These are phyloP conservation scores for Penicillium lagena DNA, from an alignment of 495 filamentous ascomycete genomes.

Conservation along the genomic window DNA sequence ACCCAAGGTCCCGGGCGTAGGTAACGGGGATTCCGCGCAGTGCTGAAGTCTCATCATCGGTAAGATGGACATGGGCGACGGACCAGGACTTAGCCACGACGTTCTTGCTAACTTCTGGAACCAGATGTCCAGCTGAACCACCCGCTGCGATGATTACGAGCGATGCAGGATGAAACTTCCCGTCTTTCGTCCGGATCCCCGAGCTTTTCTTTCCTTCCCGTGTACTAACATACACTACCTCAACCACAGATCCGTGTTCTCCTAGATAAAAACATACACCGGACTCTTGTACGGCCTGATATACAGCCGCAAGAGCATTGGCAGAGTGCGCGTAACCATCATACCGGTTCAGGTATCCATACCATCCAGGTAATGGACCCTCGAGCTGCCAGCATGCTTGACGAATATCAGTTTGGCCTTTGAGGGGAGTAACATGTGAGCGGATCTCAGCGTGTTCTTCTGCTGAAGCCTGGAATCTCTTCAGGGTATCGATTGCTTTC, in stretches of 20 bases:
- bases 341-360: slow-evolving; percentile 48
- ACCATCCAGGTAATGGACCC: slow-evolving; percentile 44
- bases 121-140: slow-evolving; percentile 28
- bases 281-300: slow-evolving; percentile 15
- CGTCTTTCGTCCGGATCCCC: slow-evolving; percentile 30
- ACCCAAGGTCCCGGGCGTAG: slow-evolving; percentile 49
- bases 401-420: slow-evolving; percentile 27
- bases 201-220: slow-evolving; percentile 15
- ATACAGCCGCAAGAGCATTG: slow-evolving; percentile 30
- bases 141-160: slow-evolving; percentile 40
- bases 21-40: slow-evolving; percentile 50
- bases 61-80: slow-evolving; percentile 49
- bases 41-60: slow-evolving; percentile 38
- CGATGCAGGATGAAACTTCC: slow-evolving; percentile 26
- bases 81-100: slow-evolving; percentile 46
- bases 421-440: slow-evolving; percentile 27
- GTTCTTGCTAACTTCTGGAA: slow-evolving; percentile 33
- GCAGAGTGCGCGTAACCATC: slow-evolving; percentile 48
- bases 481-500: slow-evolving; percentile 39
- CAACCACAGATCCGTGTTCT: slow-evolving; percentile 13
- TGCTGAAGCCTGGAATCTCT: slow-evolving; percentile 38
- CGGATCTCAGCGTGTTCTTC: slow-evolving; percentile 25
- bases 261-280: slow-evolving; percentile 35
- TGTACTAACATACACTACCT: slow-evolving; percentile 20
- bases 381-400: slow-evolving; percentile 35